Evolutionary conservation across 495 filamentous ascomycete species (phyloP).

Genomic region (Chaetomium fimeti): DNA sequence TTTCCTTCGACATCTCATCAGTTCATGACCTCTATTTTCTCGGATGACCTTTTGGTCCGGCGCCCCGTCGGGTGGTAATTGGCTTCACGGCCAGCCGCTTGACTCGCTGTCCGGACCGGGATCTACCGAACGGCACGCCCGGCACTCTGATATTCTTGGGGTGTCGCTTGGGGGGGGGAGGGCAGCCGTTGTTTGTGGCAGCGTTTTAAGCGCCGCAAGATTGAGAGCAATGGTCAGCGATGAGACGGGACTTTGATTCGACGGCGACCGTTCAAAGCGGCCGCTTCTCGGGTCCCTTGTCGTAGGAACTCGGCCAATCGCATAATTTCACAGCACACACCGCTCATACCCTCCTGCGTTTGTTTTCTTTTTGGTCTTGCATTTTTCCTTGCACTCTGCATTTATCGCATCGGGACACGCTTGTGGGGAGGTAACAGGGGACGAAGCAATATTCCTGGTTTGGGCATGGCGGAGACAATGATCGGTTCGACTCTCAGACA

Average conservation of each 20-base stretch:
- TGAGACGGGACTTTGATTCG: constrained; percentile 17
- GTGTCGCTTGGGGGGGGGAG: constrained; percentile 23
- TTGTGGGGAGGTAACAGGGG: constrained; percentile 46
- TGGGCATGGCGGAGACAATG: constrained; percentile 7
- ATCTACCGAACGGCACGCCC: constrained; percentile 41
- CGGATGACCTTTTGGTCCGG: constrained; percentile 24
- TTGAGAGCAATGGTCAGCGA: constrained; percentile 23
- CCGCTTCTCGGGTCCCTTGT: constrained; percentile 15
- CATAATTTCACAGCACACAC: constrained; percentile 25
- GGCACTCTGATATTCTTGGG: constrained; percentile 28
- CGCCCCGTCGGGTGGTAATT: constrained; percentile 15
- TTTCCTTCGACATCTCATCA: constrained; percentile 20
- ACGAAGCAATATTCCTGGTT: constrained; percentile 29
- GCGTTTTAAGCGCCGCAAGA: constrained; percentile 10
- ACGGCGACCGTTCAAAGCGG: constrained; percentile 4
- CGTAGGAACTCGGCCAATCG: constrained; percentile 21
- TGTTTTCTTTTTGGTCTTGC: constrained; percentile 27
- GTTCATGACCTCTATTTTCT: constrained; percentile 26
- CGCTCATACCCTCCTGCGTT: constrained; percentile 20
- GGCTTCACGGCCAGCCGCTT: not conserved
- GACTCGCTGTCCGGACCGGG: constrained; percentile 15
- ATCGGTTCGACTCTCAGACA: not conserved
- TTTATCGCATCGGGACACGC: constrained; percentile 39
- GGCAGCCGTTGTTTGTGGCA: constrained; percentile 16
- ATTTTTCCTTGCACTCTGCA: constrained; percentile 29